Base-by-base conservation (phyloP, 208 protist genomes). In the Leishmania aethiopica region DNA sequence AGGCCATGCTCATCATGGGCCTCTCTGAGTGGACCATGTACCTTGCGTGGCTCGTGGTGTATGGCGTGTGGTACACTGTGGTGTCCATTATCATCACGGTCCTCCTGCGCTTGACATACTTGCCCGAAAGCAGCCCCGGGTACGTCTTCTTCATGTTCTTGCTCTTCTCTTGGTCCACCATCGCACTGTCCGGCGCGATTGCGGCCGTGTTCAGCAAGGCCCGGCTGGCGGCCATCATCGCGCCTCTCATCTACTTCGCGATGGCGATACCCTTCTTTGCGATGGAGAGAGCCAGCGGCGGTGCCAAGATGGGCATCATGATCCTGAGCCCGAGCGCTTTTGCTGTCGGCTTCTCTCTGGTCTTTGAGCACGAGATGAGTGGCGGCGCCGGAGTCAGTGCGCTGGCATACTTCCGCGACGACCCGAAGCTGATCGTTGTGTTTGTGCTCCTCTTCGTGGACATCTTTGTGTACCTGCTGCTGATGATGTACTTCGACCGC, bases 1-100 rank as follows among this genome's bases (percentile, higher is more conserved):
- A 97, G 79, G 89, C 90, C 19, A 89, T 96, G 88, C 85, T 94
- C 19, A 96, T 97, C 80, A 97, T 97, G 94, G 94, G 94, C 2
- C 86, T 97, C 25, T 77, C 71, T 7, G 73, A 92, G 79, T 37
- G 55, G 37, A 77, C 85, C 40, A 87, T 95, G 77, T 95, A 93
- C 76, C 19, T 90, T 8, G 51, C 81, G 1, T 95, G 86, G 88
- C 78, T 88, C 51, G 3, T 97, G 17, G 77, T 95, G 62, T 90
- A 89, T 66, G 71, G 84, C 11, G 69, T 94, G 42, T 74, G 91
- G 82, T 83, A 86, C 77, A 28, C 77, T 32, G 49, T 95, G 51
- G 60, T 88, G 11, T 85, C 84, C 25, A 35, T 94, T 47, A 82
- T 93, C 59, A 82, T 92, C 70, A 75, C 89, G 74, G 71, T 96